phyloP scores from a whole-genome alignment of 2,329 filamentous ascomycete genomes.

The Aspergillus brunneoviolaceus region DNA sequence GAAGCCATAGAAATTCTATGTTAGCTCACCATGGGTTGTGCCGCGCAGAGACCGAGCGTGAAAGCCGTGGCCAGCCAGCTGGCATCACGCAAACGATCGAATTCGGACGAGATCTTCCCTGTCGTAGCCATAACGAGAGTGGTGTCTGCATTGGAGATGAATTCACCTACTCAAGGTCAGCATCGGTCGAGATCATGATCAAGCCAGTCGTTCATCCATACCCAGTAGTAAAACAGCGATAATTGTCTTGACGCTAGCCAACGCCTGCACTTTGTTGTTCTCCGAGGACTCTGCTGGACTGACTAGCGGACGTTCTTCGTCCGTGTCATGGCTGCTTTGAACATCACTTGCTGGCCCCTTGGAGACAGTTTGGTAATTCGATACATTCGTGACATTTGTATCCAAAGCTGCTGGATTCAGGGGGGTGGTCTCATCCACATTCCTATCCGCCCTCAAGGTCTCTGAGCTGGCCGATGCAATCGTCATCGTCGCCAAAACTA shows the following conservation, averaged over 20 bases:
- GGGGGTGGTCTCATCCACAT: slow-evolving; percentile 2
- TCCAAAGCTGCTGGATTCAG: not conserved
- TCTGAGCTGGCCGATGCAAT: not conserved
- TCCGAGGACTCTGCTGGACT: not conserved
- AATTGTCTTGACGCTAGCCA: slow-evolving; percentile 24
- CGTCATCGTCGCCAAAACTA: not conserved
- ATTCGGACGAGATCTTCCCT: slow-evolving; percentile 61
- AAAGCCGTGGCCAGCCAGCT: slow-evolving; percentile 60
- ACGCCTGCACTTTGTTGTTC: slow-evolving; percentile 5
- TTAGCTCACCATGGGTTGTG: slow-evolving; percentile 52
- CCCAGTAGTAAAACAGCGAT: slow-evolving; percentile 32
- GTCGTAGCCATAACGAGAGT: slow-evolving; percentile 68
- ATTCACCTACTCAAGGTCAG: slow-evolving; percentile 50
- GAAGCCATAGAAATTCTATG: not conserved
- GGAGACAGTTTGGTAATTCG: slow-evolving; percentile 6
- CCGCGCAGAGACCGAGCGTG: slow-evolving; percentile 51
- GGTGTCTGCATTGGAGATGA: slow-evolving; percentile 64
- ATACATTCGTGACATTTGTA: not conserved
- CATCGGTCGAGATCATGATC: not conserved
- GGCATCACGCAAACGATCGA: slow-evolving; percentile 56
- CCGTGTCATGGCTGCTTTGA: not conserved
- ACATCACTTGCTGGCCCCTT: not conserved
- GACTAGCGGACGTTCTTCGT: slow-evolving; percentile 7
- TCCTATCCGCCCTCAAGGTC: not conserved
- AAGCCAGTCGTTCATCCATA: slow-evolving; percentile 10